Evolutionary conservation across 2,329 filamentous ascomycete genomes (phyloP).

Genomic region (Colletotrichum sp.): DNA sequence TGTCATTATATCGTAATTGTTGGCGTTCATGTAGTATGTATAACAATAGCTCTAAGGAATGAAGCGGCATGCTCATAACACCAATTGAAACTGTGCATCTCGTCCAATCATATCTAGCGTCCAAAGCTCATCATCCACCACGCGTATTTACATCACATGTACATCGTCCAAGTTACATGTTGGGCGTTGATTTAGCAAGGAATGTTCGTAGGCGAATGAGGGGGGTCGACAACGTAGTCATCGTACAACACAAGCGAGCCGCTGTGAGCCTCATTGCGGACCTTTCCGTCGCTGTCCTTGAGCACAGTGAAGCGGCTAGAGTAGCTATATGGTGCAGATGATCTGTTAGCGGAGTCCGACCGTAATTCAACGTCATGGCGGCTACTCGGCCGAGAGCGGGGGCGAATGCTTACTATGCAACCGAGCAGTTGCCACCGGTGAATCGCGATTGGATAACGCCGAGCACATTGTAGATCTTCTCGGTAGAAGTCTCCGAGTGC

Average conservation of each 20-base stretch:
- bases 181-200: neutral
- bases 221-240: neutral
- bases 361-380: neutral
- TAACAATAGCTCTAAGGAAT: too few species aligned
- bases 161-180: neutral
- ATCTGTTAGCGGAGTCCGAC: neutral
- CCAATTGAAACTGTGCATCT: neutral
- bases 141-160: neutral
- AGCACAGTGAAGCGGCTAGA: slow-evolving; percentile 5
- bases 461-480: neutral
- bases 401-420: neutral
- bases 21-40: neutral
- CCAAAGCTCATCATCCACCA: neutral
- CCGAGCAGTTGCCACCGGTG: neutral
- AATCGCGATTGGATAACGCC: neutral
- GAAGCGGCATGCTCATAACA: neutral
- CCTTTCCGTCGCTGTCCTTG: neutral
- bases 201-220: neutral
- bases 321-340: neutral
- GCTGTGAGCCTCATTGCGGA: neutral
- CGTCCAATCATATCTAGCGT: neutral
- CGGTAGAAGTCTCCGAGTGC: neutral
- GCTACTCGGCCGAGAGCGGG: neutral
- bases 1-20: neutral
- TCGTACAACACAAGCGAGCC: slow-evolving; percentile 3